phyloP scores from a whole-genome alignment of 2,329 filamentous ascomycete genomes.

The Curvularia spicifera region DNA sequence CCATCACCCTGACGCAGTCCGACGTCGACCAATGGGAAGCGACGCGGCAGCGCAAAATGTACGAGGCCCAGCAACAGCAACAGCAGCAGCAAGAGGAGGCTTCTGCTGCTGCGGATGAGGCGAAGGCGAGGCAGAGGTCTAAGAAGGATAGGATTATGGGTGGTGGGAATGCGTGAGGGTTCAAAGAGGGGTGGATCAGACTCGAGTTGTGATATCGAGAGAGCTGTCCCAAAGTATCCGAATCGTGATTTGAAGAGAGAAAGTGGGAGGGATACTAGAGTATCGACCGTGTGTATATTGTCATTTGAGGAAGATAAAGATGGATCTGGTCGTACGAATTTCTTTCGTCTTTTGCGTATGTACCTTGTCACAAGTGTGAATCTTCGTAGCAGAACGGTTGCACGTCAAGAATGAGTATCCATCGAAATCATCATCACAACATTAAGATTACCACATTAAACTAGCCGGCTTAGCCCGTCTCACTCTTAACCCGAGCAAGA shows the following conservation, averaged over 20 bases:
- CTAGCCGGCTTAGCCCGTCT: neutral
- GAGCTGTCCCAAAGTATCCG: neutral
- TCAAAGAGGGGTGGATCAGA: neutral
- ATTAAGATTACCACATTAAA: conserved; percentile 1
- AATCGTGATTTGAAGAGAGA: too few species aligned
- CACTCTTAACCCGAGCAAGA: neutral
- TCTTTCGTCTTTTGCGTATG: too few species aligned
- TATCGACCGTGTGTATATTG: too few species aligned
- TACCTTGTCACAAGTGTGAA: too few species aligned
- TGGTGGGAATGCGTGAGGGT: neutral
- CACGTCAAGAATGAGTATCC: neutral
- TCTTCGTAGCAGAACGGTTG: too few species aligned
- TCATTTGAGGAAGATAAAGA: too few species aligned
- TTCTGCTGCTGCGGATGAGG: conserved; percentile 19
- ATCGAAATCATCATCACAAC: neutral
- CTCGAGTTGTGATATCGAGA: neutral
- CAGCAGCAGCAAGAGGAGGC: conserved; percentile 18
- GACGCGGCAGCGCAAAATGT: conserved; percentile 53
- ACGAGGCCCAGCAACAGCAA: conserved; percentile 39
- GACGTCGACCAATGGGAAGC: conserved; percentile 75
- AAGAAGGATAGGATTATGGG: conserved; percentile 46
- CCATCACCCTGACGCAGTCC: conserved; percentile 70
- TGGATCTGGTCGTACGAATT: too few species aligned
- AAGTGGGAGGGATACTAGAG: too few species aligned
- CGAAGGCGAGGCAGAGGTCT: conserved; percentile 30